Base-by-base conservation (phyloP, 169 alveolate species). In the Plasmodium gonderi region DNA sequence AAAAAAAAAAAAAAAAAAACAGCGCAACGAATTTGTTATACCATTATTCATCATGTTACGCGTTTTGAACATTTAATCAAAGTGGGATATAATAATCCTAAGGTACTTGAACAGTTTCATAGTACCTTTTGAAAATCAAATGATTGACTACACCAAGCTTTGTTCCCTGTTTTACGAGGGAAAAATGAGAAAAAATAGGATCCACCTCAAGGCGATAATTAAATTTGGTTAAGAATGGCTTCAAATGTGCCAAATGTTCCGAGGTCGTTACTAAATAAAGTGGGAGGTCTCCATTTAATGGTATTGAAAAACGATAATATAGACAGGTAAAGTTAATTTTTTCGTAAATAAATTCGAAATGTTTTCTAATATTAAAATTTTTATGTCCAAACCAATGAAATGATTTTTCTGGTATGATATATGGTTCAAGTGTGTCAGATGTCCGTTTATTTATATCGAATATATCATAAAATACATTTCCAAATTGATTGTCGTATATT, bases 341-440 rank as follows among this genome's bases (percentile, higher is more conserved):
- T 44, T 76, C 72, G 65, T 75, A 85, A 31, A 9, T 9, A 75
- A 54, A 85, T n/a, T 85, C 26, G 78, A 85, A 85, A 0, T 38
- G 36, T 26, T 74, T 36, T 54, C 45, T 49, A 14, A 3, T 17
- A 77, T 85, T 85, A 74, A 74, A 75, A 54, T 85, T 36, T 12
- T 40, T 47, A 38, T 51, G 64, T 6, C 92, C 92, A 85, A 85
- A 74, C 92, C 92, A 85, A 31, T 85, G 69, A 60, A 85, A 72
- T 23, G 78, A 51, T 65, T 74, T 20, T 8, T 75, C 72, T 85
- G 92, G 78, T 11, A 85, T n/a, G n/a, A 85, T 85, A 85, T 85
- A 85, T 64, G 92, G 92, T 0, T 75, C 67, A 14, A 72, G 64
- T 8, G 60, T 23, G 14, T 82, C 60, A 1, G 60, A 40, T 7